Evolutionary conservation across 805 yeast genomes (phyloP), one percentile per base, ranked within the genome.

Genomic region (Metschnikowia amazonensis): DNA sequence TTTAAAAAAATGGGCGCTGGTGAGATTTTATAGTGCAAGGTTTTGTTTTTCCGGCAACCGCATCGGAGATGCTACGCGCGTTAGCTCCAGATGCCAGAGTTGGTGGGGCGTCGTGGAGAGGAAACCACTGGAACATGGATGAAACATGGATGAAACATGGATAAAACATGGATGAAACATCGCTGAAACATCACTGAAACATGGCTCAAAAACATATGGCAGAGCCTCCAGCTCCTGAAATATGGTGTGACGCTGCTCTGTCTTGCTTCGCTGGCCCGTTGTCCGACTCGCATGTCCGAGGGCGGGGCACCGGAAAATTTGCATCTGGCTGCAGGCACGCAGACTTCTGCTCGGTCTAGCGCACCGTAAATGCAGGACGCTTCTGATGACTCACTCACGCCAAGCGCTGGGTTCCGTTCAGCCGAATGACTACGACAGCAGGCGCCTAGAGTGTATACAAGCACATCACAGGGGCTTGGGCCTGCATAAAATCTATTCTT

Each of bases 271-370:
- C n/a, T 21, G 29, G 29, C 29, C 29, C 11, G 29, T 17, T 13
- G 21, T 7, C 16, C 41, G 41, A 20, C 23, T 16, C 41, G 41
- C 41, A 36, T 25, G 9, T 28, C 41, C 41, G 41, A 36, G 43
- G 20, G 25, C 42, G 34, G 42, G 42, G 35, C 42, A 29, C 42
- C 40, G 42, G 42, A 38, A 38, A 38, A 38, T 38, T 38, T 38
- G 34, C 20, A 10, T n/a, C 21, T n/a, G 42, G 34, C 33, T 38
- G 42, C 42, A 38, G 42, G 34, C 18, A 14, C n/a, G 24, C 27
- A 38, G 18, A 10, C 14, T 17, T 27, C 17, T n/a, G 41, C 41
- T 18, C 41, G 41, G 25, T 17, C 41, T 38, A 29, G 32, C 16
- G 41, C 41, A 18, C 32, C 23, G 17, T 27, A 2, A 3, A 3